Evolutionary conservation across 108 stramenopile genomes (phyloP).

Genomic region (Skeletonema menzelii): DNA sequence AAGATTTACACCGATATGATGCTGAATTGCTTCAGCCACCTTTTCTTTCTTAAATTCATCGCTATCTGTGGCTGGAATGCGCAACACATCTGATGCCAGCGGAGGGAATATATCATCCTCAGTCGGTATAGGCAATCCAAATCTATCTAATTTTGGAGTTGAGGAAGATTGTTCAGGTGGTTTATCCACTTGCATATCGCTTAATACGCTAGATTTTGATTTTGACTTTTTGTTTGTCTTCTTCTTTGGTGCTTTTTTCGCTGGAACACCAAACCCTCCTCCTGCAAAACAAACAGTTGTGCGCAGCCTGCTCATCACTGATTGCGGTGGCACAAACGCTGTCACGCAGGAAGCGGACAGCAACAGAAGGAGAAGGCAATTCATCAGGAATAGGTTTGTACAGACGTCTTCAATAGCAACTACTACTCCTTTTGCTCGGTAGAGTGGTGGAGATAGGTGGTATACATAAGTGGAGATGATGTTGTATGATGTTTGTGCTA

Average conservation of each 20-base stretch:
- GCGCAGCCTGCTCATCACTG: background rate
- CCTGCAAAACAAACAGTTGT: background rate
- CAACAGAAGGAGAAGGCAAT: background rate
- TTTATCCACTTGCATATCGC: background rate
- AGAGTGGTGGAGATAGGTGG: too few species aligned
- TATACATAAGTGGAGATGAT: too few species aligned
- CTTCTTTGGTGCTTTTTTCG: background rate
- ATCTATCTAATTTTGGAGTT: slow-evolving; percentile 66
- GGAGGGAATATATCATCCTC: slow-evolving; percentile 80
- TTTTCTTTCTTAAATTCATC: slow-evolving; percentile 37
- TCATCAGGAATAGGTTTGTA: too few species aligned
- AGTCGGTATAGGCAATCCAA: slow-evolving; percentile 74
- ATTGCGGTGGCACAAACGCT: background rate
- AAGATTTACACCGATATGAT: slow-evolving; percentile 55
- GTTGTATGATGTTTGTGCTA: too few species aligned
- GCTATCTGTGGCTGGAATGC: slow-evolving; percentile 30
- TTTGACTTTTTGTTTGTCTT: slow-evolving; percentile 2
- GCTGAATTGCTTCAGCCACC: slow-evolving; percentile 37
- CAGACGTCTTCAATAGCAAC: too few species aligned
- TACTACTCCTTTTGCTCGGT: too few species aligned
- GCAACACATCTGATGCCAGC: slow-evolving; percentile 44
- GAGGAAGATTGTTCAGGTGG: background rate
- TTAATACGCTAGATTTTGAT: background rate
- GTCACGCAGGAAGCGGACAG: background rate
- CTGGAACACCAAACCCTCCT: background rate